Base-by-base conservation (phyloP, 495 filamentous ascomycete species). In the Penicillium malachiteum region DNA sequence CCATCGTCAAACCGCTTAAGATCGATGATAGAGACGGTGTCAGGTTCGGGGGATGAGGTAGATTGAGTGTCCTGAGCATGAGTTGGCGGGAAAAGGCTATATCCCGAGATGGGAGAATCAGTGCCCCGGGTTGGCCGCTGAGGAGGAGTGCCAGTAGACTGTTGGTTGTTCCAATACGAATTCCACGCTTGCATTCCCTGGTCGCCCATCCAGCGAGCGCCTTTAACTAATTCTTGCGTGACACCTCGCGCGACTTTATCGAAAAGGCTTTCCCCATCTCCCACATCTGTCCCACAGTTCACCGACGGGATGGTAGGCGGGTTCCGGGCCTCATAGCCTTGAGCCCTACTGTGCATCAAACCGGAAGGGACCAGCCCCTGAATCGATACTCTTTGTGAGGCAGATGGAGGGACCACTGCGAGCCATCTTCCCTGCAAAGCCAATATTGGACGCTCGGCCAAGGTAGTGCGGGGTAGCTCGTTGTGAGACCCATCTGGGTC, bases 221-320 rank as follows among this genome's bases (percentile, higher is more conserved):
- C 88, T 60, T 87, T 87, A 49, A 98, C 87, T n/a, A 96, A 73
- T 63, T 94, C 91, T 65, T 97, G 93, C 0, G 94, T 88, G 2
- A 91, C 89, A 64, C 92, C 91, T 60, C 92, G 80, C 59, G 92
- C 87, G 40, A 96, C 78, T 57, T 91, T 89, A 68, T 93, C 91
- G 56, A 96, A 76, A 39, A 96, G 76, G 39, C 89, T 86, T 63
- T 94, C 91, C 2, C 85, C 82, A 33, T 91, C 84, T 7, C 88
- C 89, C 4, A 87, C 83, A 55, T 96, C 92, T 10, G 90, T 84
- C 8, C 82, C 82, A 54, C 90, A 89, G 32, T 81, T 91, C 35
- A 86, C 72, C 5, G 82, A 77, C n/a, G 92, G 92, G 54, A 88
- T 77, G 18, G 90, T 82, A 10, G 91, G 89, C 5, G 91, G 84